A percentile compares a stretch with the other conserved stretches of the same genome.
phyloP scores from a whole-genome alignment of 2,329 filamentous ascomycete genomes.

The Rachicladosporium sp. region DNA sequence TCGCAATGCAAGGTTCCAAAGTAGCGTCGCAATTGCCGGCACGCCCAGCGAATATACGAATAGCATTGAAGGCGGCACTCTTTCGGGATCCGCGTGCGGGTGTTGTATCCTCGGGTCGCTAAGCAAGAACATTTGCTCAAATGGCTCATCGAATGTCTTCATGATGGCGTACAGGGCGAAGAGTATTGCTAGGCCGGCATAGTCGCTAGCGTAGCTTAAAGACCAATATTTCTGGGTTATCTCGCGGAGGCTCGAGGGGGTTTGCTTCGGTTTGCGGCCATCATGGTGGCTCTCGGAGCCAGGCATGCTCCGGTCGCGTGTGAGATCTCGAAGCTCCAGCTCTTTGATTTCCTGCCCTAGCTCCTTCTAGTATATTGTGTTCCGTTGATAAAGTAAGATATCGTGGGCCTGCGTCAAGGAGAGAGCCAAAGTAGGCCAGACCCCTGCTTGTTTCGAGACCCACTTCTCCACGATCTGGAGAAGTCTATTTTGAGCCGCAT shows the following conservation, averaged over 20 bases:
- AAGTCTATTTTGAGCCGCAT: no score
- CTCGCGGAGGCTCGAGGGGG: slow-evolving; percentile 8
- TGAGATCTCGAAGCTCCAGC: no score
- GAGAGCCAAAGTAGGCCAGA: no score
- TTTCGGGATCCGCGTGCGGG: slow-evolving; percentile 72
- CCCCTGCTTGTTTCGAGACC: no score
- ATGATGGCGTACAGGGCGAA: slow-evolving; percentile 50
- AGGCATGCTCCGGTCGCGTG: slow-evolving; percentile 1
- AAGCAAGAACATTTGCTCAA: slow-evolving; percentile 88
- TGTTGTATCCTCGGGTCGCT: slow-evolving; percentile 75
- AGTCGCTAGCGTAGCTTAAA: slow-evolving; percentile 80
- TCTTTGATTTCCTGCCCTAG: no score
- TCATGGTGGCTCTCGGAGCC: slow-evolving; percentile 6
- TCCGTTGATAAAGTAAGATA: no score
- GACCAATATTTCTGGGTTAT: slow-evolving; percentile 25
- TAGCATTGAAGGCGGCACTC: slow-evolving; percentile 63
- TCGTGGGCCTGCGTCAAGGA: no score
- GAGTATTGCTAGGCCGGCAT: slow-evolving; percentile 64
- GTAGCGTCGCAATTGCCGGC: slow-evolving; percentile 54
- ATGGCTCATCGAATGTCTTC: slow-evolving; percentile 63
- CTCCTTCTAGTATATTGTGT: no score
- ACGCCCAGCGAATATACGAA: slow-evolving; percentile 66
- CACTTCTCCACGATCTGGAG: no score
- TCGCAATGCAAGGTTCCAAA: slow-evolving; percentile 51
- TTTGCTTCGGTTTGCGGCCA: slow-evolving; percentile 3